These are phyloP conservation scores for Saccharomycopsis oosterbeekiorum DNA, from an alignment of 805 yeast genomes.

Conservation along the genomic window DNA sequence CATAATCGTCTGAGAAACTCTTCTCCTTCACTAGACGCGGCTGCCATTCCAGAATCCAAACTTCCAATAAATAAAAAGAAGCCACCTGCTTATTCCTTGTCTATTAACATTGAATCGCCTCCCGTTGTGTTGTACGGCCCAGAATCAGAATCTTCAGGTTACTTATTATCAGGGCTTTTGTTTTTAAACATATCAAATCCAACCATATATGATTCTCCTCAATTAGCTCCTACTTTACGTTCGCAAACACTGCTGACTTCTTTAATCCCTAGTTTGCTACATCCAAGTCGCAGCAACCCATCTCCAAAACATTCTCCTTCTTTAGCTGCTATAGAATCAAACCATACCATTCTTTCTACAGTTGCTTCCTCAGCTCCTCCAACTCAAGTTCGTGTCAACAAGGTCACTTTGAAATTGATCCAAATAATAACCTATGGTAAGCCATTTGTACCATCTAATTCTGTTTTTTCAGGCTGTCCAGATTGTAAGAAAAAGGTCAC, in stretches of 20 bases:
- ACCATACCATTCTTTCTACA: not conserved
- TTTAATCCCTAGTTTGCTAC: not conserved
- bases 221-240: not conserved
- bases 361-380: constrained; percentile 12
- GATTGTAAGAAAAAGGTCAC: constrained; percentile 47
- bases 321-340: not conserved
- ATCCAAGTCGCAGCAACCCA: not conserved
- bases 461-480: constrained; percentile 40
- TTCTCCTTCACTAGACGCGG: constrained; percentile 9
- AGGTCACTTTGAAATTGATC: constrained; percentile 56
- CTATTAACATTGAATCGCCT: constrained; percentile 75
- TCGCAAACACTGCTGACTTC: constrained; percentile 2
- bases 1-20: constrained; percentile 1
- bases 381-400: constrained; percentile 40
- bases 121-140: constrained; percentile 81
- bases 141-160: constrained; percentile 73
- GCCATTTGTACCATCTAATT: constrained; percentile 54
- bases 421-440: constrained; percentile 59
- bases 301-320: not conserved
- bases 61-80: not conserved
- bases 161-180: constrained; percentile 73
- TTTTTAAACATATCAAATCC: constrained; percentile 39
- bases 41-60: constrained; percentile 3
- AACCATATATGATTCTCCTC: not conserved
- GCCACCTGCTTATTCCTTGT: constrained; percentile 32